These are phyloP conservation scores for Clarireedia paspali DNA, from an alignment of 2,329 filamentous ascomycete genomes.

Conservation along the genomic window DNA sequence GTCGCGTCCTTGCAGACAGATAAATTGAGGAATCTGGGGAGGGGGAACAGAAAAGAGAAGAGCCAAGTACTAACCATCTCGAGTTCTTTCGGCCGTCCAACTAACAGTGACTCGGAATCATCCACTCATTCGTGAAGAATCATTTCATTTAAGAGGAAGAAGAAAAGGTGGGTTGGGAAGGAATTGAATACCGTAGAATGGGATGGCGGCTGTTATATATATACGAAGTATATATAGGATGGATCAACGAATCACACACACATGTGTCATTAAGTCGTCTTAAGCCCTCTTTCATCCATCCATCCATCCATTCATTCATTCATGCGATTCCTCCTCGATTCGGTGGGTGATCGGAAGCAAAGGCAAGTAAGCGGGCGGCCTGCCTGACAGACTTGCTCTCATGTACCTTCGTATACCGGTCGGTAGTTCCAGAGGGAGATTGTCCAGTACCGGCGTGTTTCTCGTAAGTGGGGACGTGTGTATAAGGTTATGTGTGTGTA, in stretches of 20 bases:
- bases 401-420: not conserved
- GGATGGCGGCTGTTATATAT: too few species aligned
- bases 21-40: not conserved
- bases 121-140: not conserved
- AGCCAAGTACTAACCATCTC: slow-evolving; percentile 7
- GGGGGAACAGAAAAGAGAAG: not conserved
- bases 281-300: too few species aligned
- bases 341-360: not conserved
- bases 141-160: not conserved
- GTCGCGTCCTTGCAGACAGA: too few species aligned
- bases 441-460: too few species aligned
- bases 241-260: not conserved
- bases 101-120: not conserved
- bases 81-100: slow-evolving; percentile 1
- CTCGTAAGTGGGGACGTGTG: too few species aligned
- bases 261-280: not conserved
- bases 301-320: too few species aligned
- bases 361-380: not conserved
- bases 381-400: slow-evolving; percentile 2
- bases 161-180: not conserved
- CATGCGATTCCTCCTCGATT: too few species aligned
- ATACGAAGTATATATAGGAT: too few species aligned
- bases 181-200: too few species aligned
- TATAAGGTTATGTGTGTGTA: too few species aligned
- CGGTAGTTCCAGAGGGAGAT: too few species aligned